Percentiles rank a stretch among this genome's conserved stretches.
phyloP scores from a whole-genome alignment of 306 rosid genomes.

The Rubus idaeus region DNA sequence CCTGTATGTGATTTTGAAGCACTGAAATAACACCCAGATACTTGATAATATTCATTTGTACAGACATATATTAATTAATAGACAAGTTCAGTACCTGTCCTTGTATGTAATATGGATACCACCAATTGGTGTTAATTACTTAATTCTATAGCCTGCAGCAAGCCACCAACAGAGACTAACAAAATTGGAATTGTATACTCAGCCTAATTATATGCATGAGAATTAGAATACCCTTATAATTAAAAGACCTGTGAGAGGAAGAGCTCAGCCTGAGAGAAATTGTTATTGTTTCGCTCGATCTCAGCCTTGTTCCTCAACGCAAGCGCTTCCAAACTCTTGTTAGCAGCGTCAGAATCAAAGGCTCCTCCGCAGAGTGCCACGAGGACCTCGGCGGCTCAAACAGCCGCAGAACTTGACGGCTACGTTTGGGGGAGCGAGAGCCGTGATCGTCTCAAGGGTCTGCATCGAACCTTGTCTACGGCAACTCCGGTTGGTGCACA shows the following conservation, averaged over 20 bases:
- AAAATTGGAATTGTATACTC: neutral
- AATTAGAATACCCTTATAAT: no score
- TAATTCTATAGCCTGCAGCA: conserved; percentile 73
- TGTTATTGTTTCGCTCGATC: conserved; percentile 35
- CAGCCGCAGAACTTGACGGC: conserved; percentile 65
- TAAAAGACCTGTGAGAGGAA: conserved; percentile 59
- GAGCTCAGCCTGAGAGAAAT: conserved; percentile 61
- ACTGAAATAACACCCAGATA: neutral
- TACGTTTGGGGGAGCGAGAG: conserved; percentile 60
- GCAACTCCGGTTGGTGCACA: conserved; percentile 83
- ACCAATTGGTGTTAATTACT: conserved; percentile 73
- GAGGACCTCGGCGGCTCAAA: conserved; percentile 59
- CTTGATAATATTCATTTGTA: no score
- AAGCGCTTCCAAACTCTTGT: conserved; percentile 68
- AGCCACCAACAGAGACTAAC: neutral
- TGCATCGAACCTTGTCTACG: conserved; percentile 80
- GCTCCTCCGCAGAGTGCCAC: conserved; percentile 20
- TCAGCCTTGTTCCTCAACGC: conserved; percentile 73
- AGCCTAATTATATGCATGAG: no score
- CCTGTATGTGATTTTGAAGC: conserved; percentile 33
- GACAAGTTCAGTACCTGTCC: conserved; percentile 48
- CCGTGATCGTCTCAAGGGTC: conserved; percentile 62
- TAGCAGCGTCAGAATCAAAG: conserved; percentile 21
- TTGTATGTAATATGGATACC: conserved; percentile 58
- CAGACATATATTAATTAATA: no score